Conservation (phyloP, 495 filamentous ascomycete genomes). For the Penicillium ochrochloron region DNA sequence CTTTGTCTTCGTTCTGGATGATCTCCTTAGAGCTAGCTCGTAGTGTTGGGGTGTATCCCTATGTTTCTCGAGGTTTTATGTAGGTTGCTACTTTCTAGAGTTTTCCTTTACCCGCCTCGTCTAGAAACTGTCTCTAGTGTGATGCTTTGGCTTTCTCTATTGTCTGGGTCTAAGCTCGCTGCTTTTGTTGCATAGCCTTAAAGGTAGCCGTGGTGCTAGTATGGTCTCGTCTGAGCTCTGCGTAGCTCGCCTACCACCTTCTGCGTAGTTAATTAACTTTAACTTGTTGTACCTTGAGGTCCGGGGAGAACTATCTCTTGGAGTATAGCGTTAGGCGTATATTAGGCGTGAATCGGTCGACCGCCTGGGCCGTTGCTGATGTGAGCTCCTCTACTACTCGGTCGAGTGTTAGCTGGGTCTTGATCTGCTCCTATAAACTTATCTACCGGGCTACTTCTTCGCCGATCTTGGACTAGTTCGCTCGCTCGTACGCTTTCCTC, state of each 20-base stretch:
- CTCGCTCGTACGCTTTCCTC: slow-evolving; percentile 30
- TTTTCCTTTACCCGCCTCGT: slow-evolving; percentile 20
- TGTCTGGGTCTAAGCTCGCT: slow-evolving; percentile 17
- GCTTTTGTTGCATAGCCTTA: slow-evolving; percentile 20
- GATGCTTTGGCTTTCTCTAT: slow-evolving; percentile 17
- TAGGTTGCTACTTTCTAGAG: slow-evolving; percentile 32
- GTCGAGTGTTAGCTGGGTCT: too few species aligned
- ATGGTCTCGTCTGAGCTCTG: slow-evolving; percentile 15
- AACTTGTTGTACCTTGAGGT: slow-evolving; percentile 24
- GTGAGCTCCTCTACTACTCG: too few species aligned
- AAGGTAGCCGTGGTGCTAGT: background rate
- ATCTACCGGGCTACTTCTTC: too few species aligned
- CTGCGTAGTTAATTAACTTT: slow-evolving; percentile 28
- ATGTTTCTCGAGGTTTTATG: slow-evolving; percentile 31
- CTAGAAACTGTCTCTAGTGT: slow-evolving; percentile 23
- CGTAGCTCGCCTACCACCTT: slow-evolving; percentile 28
- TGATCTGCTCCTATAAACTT: too few species aligned
- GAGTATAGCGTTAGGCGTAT: slow-evolving; percentile 29
- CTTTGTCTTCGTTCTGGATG: slow-evolving; percentile 30
- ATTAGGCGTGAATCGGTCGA: slow-evolving; percentile 9
- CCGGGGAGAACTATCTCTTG: slow-evolving; percentile 31
- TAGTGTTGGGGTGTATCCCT: slow-evolving; percentile 23
- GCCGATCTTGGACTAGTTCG: background rate
- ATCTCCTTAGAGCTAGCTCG: slow-evolving; percentile 16
- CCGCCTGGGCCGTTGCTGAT: too few species aligned